Conservation (phyloP, 179 eudicot species). For the Nepenthes alata region DNA sequence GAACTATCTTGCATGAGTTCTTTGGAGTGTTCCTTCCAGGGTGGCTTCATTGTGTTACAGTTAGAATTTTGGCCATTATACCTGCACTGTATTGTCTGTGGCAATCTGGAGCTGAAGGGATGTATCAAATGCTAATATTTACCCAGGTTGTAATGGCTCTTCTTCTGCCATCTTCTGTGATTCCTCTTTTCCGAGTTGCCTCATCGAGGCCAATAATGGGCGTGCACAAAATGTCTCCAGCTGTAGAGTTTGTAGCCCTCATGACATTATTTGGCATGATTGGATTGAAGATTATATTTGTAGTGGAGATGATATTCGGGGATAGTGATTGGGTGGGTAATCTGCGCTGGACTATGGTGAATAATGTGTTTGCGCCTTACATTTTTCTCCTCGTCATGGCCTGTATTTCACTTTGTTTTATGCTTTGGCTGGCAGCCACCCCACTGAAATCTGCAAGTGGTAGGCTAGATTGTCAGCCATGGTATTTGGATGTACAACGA, state of each 20-base stretch:
- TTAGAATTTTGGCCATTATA: constrained; percentile 63
- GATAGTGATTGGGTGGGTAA: constrained; percentile 67
- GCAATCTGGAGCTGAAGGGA: constrained; percentile 85
- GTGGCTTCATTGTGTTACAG: constrained; percentile 85
- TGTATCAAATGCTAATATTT: constrained; percentile 70
- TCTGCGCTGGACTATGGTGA: constrained; percentile 57
- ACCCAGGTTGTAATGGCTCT: constrained; percentile 82
- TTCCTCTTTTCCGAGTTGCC: constrained; percentile 84
- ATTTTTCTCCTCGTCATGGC: constrained; percentile 43
- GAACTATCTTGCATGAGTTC: constrained; percentile 48
- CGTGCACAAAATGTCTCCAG: constrained; percentile 44
- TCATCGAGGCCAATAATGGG: constrained; percentile 84
- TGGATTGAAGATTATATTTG: constrained; percentile 53
- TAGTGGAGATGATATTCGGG: constrained; percentile 73
- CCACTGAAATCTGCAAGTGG: constrained; percentile 61
- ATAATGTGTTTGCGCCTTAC: constrained; percentile 35
- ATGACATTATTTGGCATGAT: constrained; percentile 59
- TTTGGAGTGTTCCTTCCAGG: constrained; percentile 63
- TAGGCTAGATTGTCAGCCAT: constrained; percentile 33
- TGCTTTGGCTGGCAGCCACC: constrained; percentile 68
- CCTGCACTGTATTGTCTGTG: constrained; percentile 63
- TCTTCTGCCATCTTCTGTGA: constrained; percentile 75
- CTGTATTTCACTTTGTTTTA: constrained; percentile 33
- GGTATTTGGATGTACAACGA: constrained; percentile 35
- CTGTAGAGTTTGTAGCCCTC: constrained; percentile 53